These are phyloP conservation scores for Incumbomyces lentus DNA, from an alignment of 2,329 filamentous ascomycete genomes.

Conservation along the genomic window DNA sequence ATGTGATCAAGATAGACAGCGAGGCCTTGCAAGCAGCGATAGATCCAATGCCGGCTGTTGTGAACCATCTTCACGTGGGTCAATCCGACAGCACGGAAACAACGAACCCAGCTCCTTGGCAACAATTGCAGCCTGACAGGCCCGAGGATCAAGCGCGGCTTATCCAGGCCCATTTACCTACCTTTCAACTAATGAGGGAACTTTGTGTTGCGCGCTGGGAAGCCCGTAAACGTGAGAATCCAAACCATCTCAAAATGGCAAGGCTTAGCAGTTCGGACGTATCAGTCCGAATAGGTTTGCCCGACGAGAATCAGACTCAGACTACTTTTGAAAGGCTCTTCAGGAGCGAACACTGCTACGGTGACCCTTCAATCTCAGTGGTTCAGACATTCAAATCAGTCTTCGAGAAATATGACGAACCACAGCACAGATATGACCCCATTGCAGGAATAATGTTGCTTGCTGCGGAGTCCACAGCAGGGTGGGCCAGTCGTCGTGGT, in stretches of 20 bases:
- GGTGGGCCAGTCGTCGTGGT: slow-evolving; percentile 42
- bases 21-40: not conserved
- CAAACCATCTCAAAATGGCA: slow-evolving; percentile 18
- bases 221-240: slow-evolving; percentile 29
- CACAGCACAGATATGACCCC: slow-evolving; percentile 28
- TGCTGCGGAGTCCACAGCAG: slow-evolving; percentile 40
- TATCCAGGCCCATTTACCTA: slow-evolving; percentile 20
- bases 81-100: not conserved
- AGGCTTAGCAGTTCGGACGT: slow-evolving; percentile 22
- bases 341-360: slow-evolving; percentile 5
- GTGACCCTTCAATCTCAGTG: slow-evolving; percentile 9
- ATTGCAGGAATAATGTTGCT: slow-evolving; percentile 41
- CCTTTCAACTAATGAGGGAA: slow-evolving; percentile 27
- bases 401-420: slow-evolving; percentile 29
- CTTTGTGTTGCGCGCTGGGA: slow-evolving; percentile 31
- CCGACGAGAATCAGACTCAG: slow-evolving; percentile 9
- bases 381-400: slow-evolving; percentile 20
- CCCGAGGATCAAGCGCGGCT: not conserved
- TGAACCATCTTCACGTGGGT: not conserved
- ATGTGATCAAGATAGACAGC: slow-evolving; percentile 42
- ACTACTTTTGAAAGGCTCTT: slow-evolving; percentile 20
- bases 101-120: not conserved
- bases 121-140: not conserved
- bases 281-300: slow-evolving; percentile 7
- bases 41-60: not conserved